Evolutionary conservation across 73 alveolate species (phyloP).

Genomic region (Paramecium bursaria): DNA sequence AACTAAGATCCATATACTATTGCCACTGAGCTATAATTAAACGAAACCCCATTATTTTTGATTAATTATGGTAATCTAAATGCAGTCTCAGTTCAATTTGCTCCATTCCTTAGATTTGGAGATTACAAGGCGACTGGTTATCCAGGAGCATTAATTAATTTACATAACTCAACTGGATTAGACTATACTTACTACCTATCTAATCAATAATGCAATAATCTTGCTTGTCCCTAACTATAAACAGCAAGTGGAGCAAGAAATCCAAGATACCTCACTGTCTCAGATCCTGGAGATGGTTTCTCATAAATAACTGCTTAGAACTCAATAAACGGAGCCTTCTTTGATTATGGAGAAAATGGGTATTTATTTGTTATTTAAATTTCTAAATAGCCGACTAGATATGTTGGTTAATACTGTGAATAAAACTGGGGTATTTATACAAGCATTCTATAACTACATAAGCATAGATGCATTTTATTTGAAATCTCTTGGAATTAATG

Average conservation of each 20-base stretch:
- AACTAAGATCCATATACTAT: neutral
- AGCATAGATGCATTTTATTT: constrained; percentile 65
- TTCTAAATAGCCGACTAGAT: constrained; percentile 56
- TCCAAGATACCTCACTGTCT: neutral
- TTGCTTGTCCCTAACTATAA: neutral
- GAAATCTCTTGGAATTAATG: constrained; percentile 67
- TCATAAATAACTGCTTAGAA: neutral
- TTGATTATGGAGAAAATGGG: constrained; percentile 70
- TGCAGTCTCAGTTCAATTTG: neutral
- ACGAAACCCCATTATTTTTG: neutral
- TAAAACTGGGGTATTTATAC: too few relatives aligned
- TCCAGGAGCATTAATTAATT: constrained; percentile 46
- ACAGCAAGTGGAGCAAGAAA: too few relatives aligned
- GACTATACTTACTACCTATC: neutral
- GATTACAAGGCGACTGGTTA: constrained; percentile 47
- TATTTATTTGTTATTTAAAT: too few relatives aligned
- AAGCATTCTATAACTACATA: constrained; percentile 63
- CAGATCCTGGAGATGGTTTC: constrained; percentile 5
- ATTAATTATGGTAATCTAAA: constrained; percentile 4
- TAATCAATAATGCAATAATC: neutral
- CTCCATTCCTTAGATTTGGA: constrained; percentile 51
- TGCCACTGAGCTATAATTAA: neutral
- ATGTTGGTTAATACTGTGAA: constrained; percentile 45
- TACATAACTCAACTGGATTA: neutral
- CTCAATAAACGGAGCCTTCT: constrained; percentile 60